These are phyloP conservation scores for Aspergillus luchuensis DNA, from an alignment of 2,329 filamentous ascomycete genomes.

Conservation along the genomic window DNA sequence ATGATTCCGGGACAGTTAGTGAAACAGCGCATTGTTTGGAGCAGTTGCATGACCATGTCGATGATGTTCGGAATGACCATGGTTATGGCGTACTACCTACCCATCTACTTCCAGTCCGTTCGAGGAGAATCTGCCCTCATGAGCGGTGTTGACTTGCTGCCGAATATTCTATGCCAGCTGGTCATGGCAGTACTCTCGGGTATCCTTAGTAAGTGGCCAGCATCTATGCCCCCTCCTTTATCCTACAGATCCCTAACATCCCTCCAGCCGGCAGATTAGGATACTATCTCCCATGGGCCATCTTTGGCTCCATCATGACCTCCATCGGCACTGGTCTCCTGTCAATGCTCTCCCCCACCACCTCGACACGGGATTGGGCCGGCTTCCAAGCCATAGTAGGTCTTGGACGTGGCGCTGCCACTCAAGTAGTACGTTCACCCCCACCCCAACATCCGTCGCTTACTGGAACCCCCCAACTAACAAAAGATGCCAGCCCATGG, in stretches of 20 bases:
- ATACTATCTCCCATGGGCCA: conserved; percentile 36
- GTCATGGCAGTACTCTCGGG: conserved; percentile 38
- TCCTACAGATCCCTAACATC: neutral
- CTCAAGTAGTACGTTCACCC: conserved; percentile 25
- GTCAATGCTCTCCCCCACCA: conserved; percentile 42
- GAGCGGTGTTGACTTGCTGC: conserved; percentile 31
- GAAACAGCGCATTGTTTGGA: conserved; percentile 16
- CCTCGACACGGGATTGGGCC: conserved; percentile 46
- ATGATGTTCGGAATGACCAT: conserved; percentile 38
- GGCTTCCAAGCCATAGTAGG: conserved; percentile 53
- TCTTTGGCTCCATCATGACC: conserved; percentile 32
- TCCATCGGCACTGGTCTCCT: conserved; percentile 46
- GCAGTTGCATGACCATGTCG: conserved; percentile 31
- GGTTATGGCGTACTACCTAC: conserved; percentile 48
- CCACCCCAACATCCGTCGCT: neutral
- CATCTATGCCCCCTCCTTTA: neutral
- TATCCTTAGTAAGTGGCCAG: conserved; percentile 25
- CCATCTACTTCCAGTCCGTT: conserved; percentile 54
- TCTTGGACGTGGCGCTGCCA: conserved; percentile 42
- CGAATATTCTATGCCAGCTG: conserved; percentile 35
- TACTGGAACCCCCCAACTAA: neutral
- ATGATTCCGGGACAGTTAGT: conserved; percentile 19
- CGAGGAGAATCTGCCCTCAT: conserved; percentile 28
- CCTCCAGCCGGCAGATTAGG: conserved; percentile 32
- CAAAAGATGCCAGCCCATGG: conserved; percentile 33